phyloP scores from a whole-genome alignment of 2,329 filamentous ascomycete genomes.

The Celoporthe dispersa region DNA sequence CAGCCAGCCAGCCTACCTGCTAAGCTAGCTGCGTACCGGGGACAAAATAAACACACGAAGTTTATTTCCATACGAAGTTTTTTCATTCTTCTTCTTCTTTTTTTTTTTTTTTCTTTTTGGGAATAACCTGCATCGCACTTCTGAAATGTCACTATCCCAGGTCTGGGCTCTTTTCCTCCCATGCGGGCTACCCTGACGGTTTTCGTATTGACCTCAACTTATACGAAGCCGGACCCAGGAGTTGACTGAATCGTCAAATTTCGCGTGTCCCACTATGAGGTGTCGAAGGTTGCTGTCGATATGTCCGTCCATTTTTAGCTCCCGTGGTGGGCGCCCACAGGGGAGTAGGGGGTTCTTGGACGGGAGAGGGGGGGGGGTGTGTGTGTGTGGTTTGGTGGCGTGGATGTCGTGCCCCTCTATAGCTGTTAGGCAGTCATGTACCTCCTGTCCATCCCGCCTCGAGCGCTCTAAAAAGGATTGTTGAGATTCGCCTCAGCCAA shows the following conservation, averaged over 20 bases:
- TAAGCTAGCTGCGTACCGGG: background rate
- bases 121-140: background rate
- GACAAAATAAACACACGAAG: background rate
- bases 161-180: background rate
- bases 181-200: background rate
- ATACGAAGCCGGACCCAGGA: conserved; percentile 21
- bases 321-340: conserved; percentile 30
- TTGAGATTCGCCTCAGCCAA: conserved; percentile 2
- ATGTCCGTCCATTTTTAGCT: conserved; percentile 35
- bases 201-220: conserved; percentile 3
- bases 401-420: conserved; percentile 7
- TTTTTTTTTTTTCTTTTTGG: too few relatives aligned
- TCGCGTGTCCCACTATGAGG: conserved; percentile 26
- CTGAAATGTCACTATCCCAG: background rate
- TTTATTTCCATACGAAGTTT: background rate
- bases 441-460: background rate
- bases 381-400: too few relatives aligned
- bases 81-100: too few relatives aligned
- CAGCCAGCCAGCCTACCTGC: background rate
- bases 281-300: conserved; percentile 12
- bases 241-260: conserved; percentile 26
- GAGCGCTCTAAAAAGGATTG: background rate
- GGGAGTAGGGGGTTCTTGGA: conserved; percentile 10
- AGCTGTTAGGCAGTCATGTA: conserved; percentile 6
- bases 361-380: too few relatives aligned